phyloP scores from a whole-genome alignment of 345 rosid species.

The Heritiera fomes region DNA sequence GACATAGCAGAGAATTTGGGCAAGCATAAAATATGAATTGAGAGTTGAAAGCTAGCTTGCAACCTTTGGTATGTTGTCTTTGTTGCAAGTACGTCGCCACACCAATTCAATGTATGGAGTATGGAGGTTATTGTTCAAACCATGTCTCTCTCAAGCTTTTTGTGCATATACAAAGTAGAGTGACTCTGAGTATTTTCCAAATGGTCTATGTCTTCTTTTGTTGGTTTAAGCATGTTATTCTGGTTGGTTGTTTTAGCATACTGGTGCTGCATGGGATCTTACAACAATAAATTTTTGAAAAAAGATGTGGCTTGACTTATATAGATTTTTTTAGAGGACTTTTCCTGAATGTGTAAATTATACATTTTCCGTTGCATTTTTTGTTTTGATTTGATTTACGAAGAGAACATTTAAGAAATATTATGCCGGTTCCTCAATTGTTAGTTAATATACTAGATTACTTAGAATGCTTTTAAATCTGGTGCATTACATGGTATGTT shows the following conservation, averaged over 20 bases:
- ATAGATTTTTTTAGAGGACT: background rate
- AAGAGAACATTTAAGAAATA: background rate
- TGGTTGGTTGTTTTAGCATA: conserved; percentile 4
- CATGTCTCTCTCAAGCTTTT: background rate
- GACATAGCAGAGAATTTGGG: background rate
- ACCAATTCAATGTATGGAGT: background rate
- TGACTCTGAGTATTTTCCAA: background rate
- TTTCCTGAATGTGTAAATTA: conserved; percentile 7
- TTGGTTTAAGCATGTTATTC: background rate
- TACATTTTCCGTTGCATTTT: background rate
- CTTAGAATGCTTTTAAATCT: background rate
- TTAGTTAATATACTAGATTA: background rate
- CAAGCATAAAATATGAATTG: background rate
- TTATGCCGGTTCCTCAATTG: background rate
- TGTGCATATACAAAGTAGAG: background rate
- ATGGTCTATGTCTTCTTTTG: background rate
- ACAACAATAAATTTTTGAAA: background rate
- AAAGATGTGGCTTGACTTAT: background rate
- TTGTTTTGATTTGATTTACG: background rate
- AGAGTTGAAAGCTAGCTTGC: background rate
- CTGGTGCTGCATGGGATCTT: background rate
- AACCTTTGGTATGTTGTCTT: background rate
- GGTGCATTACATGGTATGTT: background rate
- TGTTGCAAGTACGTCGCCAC: background rate
- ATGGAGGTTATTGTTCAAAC: background rate